Percentiles rank a stretch among this genome's conserved stretches.
These are phyloP conservation scores for Cyclotella cryptica DNA, from an alignment of 108 stramenopile species.

Conservation along the genomic window DNA sequence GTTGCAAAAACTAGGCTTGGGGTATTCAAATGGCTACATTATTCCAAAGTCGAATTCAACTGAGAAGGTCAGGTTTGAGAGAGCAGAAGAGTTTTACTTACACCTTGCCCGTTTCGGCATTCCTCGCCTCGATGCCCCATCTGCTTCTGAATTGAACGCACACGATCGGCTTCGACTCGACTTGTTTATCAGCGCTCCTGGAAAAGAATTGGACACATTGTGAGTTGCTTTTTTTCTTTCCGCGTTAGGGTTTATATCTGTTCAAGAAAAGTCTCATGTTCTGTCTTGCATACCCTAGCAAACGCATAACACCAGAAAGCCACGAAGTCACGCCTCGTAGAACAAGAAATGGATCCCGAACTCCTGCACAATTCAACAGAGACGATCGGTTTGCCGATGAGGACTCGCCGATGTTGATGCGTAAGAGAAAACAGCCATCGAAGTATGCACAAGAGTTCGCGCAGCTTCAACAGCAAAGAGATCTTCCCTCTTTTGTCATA, in stretches of 20 bases:
- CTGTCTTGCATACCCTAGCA: conserved; percentile 10
- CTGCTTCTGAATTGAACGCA: background rate
- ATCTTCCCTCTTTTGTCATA: conserved; percentile 3
- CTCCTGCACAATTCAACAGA: conserved; percentile 1
- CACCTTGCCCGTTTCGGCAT: conserved; percentile 50
- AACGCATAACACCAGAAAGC: conserved; percentile 28
- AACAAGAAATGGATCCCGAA: background rate
- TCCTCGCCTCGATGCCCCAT: background rate
- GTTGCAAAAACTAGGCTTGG: conserved; percentile 38
- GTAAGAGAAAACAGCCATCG: conserved; percentile 1
- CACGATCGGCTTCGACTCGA: conserved; percentile 38
- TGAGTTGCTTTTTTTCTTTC: conserved; percentile 14
- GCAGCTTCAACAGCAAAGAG: background rate
- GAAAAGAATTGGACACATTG: conserved; percentile 26
- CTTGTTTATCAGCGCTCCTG: conserved; percentile 21
- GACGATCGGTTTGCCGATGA: background rate
- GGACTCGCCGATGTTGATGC: background rate
- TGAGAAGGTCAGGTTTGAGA: conserved; percentile 21
- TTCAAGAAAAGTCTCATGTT: background rate
- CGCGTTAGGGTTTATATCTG: background rate
- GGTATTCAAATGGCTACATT: conserved; percentile 17
- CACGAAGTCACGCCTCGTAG: conserved; percentile 28
- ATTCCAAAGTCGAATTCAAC: conserved; percentile 20
- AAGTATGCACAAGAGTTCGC: background rate
- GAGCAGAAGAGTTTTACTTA: conserved; percentile 11